Evolutionary conservation across 2,329 filamentous ascomycete species (phyloP).

Genomic region (Aspergillus novoparasiticus): DNA sequence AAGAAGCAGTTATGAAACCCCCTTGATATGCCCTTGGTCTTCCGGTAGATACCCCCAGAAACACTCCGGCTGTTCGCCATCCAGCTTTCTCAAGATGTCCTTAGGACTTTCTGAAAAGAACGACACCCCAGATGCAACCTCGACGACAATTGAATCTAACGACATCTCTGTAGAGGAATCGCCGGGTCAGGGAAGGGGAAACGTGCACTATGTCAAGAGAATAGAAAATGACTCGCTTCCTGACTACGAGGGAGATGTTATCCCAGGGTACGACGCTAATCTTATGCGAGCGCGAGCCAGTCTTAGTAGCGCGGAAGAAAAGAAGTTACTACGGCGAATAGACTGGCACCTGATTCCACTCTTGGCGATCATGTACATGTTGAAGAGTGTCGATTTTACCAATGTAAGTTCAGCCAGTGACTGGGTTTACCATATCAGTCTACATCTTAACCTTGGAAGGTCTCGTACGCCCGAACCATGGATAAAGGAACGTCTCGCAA

Average conservation of each 20-base stretch:
- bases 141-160: background rate
- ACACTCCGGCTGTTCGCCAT: too few species aligned
- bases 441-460: background rate
- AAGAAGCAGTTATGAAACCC: too few species aligned
- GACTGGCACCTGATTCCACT: slow-evolving; percentile 11
- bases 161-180: background rate
- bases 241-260: background rate
- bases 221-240: background rate
- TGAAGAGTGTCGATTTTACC: slow-evolving; percentile 7
- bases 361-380: slow-evolving; percentile 8
- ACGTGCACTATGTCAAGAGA: background rate
- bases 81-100: background rate
- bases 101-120: background rate
- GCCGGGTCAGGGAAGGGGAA: background rate
- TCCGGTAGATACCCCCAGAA: background rate
- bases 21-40: background rate
- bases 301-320: slow-evolving; percentile 6
- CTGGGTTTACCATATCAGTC: too few species aligned
- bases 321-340: slow-evolving; percentile 3
- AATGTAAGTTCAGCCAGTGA: background rate
- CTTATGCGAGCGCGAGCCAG: slow-evolving; percentile 3
- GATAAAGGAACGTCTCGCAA: slow-evolving; percentile 6
- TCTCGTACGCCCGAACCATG: slow-evolving; percentile 5
- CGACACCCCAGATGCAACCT: background rate
- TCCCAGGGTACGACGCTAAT: slow-evolving; percentile 4